phyloP scores from a whole-genome alignment of 2,329 filamentous ascomycete genomes.

The Talaromyces sp. region DNA sequence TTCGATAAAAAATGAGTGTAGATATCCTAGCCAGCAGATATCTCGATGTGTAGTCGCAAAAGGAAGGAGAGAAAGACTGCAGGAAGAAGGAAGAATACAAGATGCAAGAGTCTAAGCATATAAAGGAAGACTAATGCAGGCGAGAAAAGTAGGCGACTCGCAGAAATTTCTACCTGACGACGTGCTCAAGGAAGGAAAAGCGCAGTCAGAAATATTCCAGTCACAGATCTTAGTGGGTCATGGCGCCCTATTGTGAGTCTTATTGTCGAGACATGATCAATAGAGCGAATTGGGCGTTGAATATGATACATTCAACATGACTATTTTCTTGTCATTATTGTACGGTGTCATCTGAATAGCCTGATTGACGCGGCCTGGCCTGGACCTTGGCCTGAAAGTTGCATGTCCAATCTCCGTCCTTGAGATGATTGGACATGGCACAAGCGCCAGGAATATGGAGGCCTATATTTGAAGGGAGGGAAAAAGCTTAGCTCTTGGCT shows the following conservation, averaged over 20 bases:
- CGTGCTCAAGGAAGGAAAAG: not conserved
- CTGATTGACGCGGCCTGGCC: slow-evolving; percentile 1
- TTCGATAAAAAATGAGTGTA: not conserved
- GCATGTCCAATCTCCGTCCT: slow-evolving; percentile 6
- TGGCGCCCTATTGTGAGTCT: slow-evolving; percentile 5
- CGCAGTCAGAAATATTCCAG: not conserved
- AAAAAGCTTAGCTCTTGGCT: slow-evolving; percentile 4
- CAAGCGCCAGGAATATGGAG: slow-evolving; percentile 3
- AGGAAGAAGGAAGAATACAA: not conserved
- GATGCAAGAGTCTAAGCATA: not conserved
- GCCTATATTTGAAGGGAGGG: not conserved
- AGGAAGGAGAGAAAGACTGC: not conserved
- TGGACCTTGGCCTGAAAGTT: not conserved
- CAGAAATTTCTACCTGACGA: not conserved
- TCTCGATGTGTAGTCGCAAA: not conserved
- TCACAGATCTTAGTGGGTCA: not conserved
- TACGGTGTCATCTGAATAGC: slow-evolving; percentile 1
- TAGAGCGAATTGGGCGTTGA: not conserved
- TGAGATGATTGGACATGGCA: not conserved
- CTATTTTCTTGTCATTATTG: not conserved
- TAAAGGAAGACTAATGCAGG: not conserved
- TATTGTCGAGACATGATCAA: not conserved
- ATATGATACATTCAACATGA: not conserved
- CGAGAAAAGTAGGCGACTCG: not conserved
- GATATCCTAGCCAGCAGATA: slow-evolving; percentile 6